A percentile compares a stretch with the other conserved stretches of the same genome.
Conservation (phyloP, 305 asterid genomes). For the Solanum hybrid region DNA sequence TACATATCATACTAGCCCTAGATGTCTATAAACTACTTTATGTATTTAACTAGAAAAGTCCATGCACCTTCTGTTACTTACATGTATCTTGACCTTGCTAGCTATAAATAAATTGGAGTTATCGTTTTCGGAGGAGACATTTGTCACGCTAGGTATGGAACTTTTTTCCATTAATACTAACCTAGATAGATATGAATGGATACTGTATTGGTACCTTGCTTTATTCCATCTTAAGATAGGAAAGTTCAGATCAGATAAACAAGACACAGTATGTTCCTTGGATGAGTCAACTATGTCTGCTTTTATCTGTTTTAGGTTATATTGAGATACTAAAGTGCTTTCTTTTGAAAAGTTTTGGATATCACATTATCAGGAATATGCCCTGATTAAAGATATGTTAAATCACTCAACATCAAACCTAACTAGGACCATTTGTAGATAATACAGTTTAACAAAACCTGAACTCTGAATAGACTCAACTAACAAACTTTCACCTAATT, state of each 20-base stretch:
- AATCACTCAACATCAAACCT: constrained; percentile 5
- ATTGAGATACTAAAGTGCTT: background rate
- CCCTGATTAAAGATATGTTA: background rate
- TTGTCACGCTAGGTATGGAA: background rate
- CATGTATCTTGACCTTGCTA: background rate
- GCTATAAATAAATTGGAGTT: background rate
- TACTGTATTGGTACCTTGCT: background rate
- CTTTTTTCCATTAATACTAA: background rate
- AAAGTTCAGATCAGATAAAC: background rate
- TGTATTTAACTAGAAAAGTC: background rate
- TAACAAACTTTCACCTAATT: background rate
- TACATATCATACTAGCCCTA: background rate
- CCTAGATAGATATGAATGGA: background rate
- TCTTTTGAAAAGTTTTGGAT: background rate
- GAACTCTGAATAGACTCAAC: background rate
- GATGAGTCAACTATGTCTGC: background rate
- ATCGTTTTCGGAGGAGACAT: background rate
- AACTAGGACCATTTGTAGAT: constrained; percentile 4
- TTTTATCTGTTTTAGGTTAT: background rate
- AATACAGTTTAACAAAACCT: background rate
- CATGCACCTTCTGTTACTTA: background rate
- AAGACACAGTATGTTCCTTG: background rate
- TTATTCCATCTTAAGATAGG: background rate
- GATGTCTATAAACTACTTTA: background rate
- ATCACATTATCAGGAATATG: background rate